Base-by-base conservation (phyloP, 2,329 filamentous ascomycete species). In the Xylaria sp. region DNA sequence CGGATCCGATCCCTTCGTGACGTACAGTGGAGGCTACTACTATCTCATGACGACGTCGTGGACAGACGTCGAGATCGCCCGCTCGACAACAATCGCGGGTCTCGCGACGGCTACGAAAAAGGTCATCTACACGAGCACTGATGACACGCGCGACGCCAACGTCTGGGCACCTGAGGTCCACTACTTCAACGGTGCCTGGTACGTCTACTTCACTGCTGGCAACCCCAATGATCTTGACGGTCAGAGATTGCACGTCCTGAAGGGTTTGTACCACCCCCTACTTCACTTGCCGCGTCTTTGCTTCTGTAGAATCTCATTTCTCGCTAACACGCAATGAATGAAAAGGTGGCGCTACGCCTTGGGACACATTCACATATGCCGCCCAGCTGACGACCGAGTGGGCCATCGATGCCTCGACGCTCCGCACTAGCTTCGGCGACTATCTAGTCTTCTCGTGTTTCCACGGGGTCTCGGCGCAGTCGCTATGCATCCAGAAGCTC, bases 131-230 rank as follows among this genome's bases (percentile, higher is more conserved):
- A 81, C 80, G 0, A 84, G 86, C 64, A 78, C 76, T 4, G 82
- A 82, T 18, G 74, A 85, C 1, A 79, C 78, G 3, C 79, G 85
- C 18, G 85, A 84, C 76, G 85, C 85, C 75, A 87, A 87, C 63
- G 82, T 89, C 44, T 89, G 87, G 87, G 86, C 87, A 0, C 87
- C 86, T 0, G 86, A 88, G 71, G 78, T 87, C 0, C 86, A 88
- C 72, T 84, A 83, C 65, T 74, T 88, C 8, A 80, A 83, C n/a
- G 78, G 77, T 16, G 73, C 63, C 21, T 84, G 86, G 86, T 88
- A 86, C 65, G 82, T 89, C 47, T 89, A 88, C 77, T 89, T 88
- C 67, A 70, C 74, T 27, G 75, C 76, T 48, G 86, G 84, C 74
- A 65, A 69, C 12, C 29, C 70, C 2, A 44, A 64, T 2, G 80